Base-by-base conservation (phyloP, 129 eudicot species). In the Erigeron canadensis region DNA sequence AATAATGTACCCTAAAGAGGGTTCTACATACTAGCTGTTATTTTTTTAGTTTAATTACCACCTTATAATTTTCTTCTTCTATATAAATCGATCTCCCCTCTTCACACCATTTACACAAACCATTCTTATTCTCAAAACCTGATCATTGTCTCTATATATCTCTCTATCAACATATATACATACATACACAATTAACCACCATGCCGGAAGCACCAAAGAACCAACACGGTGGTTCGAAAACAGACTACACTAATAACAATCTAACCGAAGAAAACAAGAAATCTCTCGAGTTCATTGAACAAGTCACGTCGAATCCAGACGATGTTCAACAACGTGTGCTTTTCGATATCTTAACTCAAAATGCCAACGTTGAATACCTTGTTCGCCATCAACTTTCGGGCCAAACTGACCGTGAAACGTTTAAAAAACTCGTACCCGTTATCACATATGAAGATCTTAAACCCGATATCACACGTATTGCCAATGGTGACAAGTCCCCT, bases 161-260 rank as follows among this genome's bases (percentile, higher is more conserved):
- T 43, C 47, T 17, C 58, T 48, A 50, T 42, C 43, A 65, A 1
- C 57, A 40, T 2, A 9, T 37, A 17, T 7, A n/a, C n/a, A n/a
- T 48, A 8, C 65, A 16, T 23, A 47, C 78, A 55, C 65, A 57
- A 11, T 22, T 17, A 7, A 15, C 17, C 69, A 48, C 77, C 76
- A 88, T 88, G 95, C 95, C 95, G 40, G 96, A 89, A 67, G 91
- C 85, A 55, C 88, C 89, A 71, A 85, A 76, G 21, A 70, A 56
- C 22, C 3, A 80, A 8, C 18, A 48, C 1, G 61, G 60, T n/a
- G 58, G 8, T 19, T 65, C 61, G 42, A 46, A n/a, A 8, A 51
- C 73, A 2, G 73, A 84, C 34, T 28, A 28, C 34, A 23, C n/a
- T 74, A n/a, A n/a, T n/a, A n/a, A 76, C 56, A 79, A n/a, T 11